phyloP scores from a whole-genome alignment of 2,329 filamentous ascomycete species.

The Fusarium longipes region DNA sequence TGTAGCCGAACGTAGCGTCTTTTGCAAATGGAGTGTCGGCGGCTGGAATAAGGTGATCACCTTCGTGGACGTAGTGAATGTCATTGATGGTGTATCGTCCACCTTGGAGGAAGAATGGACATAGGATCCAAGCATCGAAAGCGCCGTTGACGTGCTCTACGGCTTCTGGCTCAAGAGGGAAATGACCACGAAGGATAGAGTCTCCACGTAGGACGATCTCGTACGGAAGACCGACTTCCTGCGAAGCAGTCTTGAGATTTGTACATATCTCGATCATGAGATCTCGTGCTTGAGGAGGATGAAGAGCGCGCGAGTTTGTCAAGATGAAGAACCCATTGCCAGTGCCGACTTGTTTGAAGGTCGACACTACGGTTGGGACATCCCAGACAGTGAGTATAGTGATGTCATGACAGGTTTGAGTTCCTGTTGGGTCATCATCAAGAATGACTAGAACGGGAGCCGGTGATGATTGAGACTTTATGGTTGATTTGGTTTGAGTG shows the following conservation, averaged over 20 bases:
- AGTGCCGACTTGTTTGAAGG: background rate
- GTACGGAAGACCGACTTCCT: conserved; percentile 53
- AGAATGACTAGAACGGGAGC: background rate
- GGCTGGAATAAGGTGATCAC: conserved; percentile 54
- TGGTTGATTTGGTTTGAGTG: background rate
- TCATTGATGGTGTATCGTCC: conserved; percentile 67
- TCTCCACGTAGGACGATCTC: conserved; percentile 69
- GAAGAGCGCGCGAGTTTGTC: conserved; percentile 58
- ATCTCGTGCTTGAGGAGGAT: conserved; percentile 57
- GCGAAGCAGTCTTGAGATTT: conserved; percentile 60
- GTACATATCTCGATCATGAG: conserved; percentile 63
- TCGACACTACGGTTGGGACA: background rate
- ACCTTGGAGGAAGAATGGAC: conserved; percentile 70
- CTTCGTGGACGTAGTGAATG: conserved; percentile 68
- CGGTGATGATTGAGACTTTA: fast-evolving
- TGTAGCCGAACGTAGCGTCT: conserved; percentile 69
- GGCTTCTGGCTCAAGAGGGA: conserved; percentile 65
- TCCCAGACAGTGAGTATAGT: conserved; percentile 17
- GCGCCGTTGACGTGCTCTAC: conserved; percentile 61
- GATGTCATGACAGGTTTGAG: conserved; percentile 18
- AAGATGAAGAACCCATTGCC: conserved; percentile 22
- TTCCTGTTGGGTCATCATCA: conserved; percentile 23
- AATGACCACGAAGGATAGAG: conserved; percentile 67
- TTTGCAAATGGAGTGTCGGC: conserved; percentile 66
- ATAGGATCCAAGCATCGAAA: conserved; percentile 65